Base-by-base conservation (phyloP, 2,329 filamentous ascomycete genomes). In the Lasiodiplodia sp. region DNA sequence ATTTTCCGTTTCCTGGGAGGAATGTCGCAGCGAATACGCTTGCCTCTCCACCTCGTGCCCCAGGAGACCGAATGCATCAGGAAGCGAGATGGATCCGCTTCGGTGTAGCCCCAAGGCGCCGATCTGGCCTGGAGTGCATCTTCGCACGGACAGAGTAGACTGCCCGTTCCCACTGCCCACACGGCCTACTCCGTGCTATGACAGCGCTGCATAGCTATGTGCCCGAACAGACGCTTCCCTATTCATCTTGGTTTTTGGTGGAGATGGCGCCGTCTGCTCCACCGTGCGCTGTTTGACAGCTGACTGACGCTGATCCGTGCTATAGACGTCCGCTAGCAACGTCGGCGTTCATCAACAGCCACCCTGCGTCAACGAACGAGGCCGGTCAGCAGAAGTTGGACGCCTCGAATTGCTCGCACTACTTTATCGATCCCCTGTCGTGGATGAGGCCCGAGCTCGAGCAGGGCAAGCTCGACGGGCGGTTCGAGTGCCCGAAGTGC, bases 371-470 rank as follows among this genome's bases (percentile, higher is more conserved):
- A 49, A 62, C 56, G n/a, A 69, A 40, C 14, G 69, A 70, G 56
- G 56, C 66, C 69, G 72, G 65, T 34, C 66, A 60, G 47, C 66
- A 67, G 44, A 56, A 38, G 38, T 37, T 57, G 53, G 53, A 66
- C 64, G 72, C 77, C 49, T 72, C 76, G 18, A 77, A 82, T 40
- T 99, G 96, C 75, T 91, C 91, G 23, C 95, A 98, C 79, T 88
- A 94, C 78, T 98, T 97, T 80, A 81, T 98, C 71, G 94, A 98
- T 75, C 93, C 96, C 0, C 84, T 99, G 40, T 92, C 92, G 16
- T 99, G 96, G 96, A 99, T 99, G 96, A 89, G 92, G 7, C 84
- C 90, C 0, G 90, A 91, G 74, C 88, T 99, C n/a, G 92, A 94
- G 74, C 87, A 92, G 75, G 94, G 92, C 34, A 88, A 90, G 70